phyloP scores from a whole-genome alignment of 306 rosid species.

The Prunus campanulata region DNA sequence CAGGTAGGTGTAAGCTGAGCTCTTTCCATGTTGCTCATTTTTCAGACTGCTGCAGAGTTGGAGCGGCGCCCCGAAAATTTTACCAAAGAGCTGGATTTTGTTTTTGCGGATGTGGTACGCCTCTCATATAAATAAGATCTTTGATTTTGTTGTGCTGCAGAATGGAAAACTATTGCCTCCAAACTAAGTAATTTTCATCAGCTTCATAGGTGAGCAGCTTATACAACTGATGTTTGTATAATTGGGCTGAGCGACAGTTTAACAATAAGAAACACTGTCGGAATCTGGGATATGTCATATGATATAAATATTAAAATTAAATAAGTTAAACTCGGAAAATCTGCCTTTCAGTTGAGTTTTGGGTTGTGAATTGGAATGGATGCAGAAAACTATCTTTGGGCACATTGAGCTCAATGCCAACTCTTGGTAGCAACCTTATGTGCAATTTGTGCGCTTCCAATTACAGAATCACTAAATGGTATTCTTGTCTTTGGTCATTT shows the following conservation, averaged over 20 bases:
- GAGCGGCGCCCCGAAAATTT: constrained; percentile 48
- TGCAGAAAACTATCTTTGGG: neutral
- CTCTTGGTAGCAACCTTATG: neutral
- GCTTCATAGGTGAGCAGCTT: neutral
- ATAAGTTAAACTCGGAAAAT: neutral
- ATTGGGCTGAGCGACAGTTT: neutral
- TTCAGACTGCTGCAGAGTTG: constrained; percentile 49
- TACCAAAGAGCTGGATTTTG: constrained; percentile 51
- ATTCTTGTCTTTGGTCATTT: neutral
- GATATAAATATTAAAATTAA: neutral
- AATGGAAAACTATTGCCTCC: neutral
- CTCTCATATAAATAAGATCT: neutral
- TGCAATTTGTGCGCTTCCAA: neutral
- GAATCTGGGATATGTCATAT: neutral
- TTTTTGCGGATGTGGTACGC: constrained; percentile 49
- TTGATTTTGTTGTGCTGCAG: neutral
- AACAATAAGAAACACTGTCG: too few relatives aligned
- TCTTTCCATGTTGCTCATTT: neutral
- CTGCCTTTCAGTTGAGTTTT: neutral
- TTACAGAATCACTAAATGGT: neutral
- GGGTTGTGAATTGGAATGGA: neutral
- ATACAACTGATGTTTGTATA: neutral
- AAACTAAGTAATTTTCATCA: neutral
- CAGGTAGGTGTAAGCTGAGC: neutral
- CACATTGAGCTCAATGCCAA: neutral